Evolutionary conservation across 2,329 filamentous ascomycete genomes (phyloP).

Genomic region (Stemphylium beticola): DNA sequence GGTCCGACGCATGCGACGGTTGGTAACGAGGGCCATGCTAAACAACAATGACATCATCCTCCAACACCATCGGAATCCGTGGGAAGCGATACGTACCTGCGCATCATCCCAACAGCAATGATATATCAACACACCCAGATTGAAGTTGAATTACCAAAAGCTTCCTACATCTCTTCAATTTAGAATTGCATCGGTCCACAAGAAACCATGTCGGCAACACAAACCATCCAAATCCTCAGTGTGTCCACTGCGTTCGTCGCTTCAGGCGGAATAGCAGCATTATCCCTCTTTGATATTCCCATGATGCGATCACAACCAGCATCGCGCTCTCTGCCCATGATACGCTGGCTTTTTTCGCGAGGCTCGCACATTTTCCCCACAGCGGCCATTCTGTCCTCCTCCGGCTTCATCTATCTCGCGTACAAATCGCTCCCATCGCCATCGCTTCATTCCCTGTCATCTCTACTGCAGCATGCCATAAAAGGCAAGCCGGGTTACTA

Average conservation of each 20-base stretch:
- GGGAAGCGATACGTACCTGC: neutral
- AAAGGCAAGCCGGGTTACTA: conserved; percentile 19
- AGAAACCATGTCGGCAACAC: conserved; percentile 12
- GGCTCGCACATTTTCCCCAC: conserved; percentile 47
- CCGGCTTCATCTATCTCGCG: conserved; percentile 38
- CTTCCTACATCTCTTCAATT: neutral
- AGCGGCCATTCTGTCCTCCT: conserved; percentile 32
- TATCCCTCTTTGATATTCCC: conserved; percentile 44
- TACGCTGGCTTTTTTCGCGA: conserved; percentile 47
- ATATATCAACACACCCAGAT: neutral
- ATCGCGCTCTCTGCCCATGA: conserved; percentile 46
- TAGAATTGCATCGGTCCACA: too few relatives aligned
- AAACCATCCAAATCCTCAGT: conserved; percentile 33
- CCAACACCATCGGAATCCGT: neutral
- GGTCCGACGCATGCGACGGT: neutral
- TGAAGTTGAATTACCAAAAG: neutral
- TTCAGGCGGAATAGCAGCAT: conserved; percentile 43
- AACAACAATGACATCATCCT: neutral
- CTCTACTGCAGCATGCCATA: neutral
- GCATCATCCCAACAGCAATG: neutral
- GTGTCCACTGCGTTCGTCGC: conserved; percentile 42
- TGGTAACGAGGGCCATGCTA: neutral
- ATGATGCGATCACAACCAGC: conserved; percentile 43
- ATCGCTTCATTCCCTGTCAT: neutral
- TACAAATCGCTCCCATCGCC: conserved; percentile 18